These are phyloP conservation scores for Rhazya stricta DNA, from an alignment of 257 asterid genomes.

Conservation along the genomic window DNA sequence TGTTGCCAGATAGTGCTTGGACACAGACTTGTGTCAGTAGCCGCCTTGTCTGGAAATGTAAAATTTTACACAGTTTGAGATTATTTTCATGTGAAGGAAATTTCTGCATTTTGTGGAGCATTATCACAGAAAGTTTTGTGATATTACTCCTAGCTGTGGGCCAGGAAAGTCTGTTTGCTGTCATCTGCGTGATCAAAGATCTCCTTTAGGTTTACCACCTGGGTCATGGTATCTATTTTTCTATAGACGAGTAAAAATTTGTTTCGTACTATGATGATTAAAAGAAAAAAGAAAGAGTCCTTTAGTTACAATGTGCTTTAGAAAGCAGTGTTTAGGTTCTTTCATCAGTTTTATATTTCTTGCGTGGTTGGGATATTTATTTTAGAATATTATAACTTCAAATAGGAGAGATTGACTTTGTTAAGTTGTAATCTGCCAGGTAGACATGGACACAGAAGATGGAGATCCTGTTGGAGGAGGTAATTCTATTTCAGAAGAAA, in stretches of 20 bases:
- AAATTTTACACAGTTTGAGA: neutral
- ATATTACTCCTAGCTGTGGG: neutral
- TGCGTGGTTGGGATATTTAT: constrained; percentile 7
- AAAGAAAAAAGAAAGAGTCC: neutral
- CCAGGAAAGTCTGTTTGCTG: neutral
- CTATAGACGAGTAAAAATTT: neutral
- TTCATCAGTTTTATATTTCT: neutral
- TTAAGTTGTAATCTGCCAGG: constrained; percentile 40
- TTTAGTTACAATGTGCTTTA: neutral
- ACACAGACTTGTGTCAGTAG: neutral
- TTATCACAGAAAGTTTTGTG: neutral
- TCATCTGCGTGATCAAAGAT: neutral
- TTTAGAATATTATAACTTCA: neutral
- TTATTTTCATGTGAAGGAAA: neutral
- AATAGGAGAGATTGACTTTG: neutral
- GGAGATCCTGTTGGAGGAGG: constrained; percentile 35
- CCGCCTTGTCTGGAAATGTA: neutral
- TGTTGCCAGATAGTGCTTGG: neutral
- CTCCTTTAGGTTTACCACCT: neutral
- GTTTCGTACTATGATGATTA: neutral
- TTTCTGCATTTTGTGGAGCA: neutral
- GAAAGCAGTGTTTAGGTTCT: neutral
- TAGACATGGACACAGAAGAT: constrained; percentile 96
- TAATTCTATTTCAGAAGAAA: constrained; percentile 38
- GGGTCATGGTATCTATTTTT: neutral